Conservation (phyloP, 2,329 filamentous ascomycete species). For the Paraconiothyrium sp. region DNA sequence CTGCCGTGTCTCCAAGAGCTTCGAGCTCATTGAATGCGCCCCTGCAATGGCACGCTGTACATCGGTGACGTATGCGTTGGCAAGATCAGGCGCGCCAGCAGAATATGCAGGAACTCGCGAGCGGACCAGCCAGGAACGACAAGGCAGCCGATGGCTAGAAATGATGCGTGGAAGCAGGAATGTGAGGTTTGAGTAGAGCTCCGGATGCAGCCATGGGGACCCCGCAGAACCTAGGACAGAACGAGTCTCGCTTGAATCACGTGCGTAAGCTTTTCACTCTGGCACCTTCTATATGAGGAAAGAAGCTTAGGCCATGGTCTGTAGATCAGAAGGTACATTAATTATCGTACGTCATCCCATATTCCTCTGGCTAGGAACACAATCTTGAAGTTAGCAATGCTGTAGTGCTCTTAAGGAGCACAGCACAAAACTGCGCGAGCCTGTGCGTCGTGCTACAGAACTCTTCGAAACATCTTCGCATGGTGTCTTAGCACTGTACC, state of each 20-base stretch:
- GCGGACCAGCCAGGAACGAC: constrained; percentile 17
- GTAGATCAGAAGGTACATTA: constrained; percentile 7
- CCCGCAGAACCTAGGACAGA: not conserved
- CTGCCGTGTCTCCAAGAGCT: not conserved
- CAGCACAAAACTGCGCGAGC: not conserved
- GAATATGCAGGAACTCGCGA: constrained; percentile 14
- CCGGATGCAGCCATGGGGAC: not conserved
- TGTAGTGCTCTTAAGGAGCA: not conserved
- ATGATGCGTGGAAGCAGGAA: constrained; percentile 11
- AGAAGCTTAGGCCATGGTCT: constrained; percentile 21
- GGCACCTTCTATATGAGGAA: constrained; percentile 33
- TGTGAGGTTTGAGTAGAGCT: constrained; percentile 7
- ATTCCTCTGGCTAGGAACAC: not conserved
- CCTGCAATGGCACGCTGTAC: constrained; percentile 21
- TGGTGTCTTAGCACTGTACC: constrained; percentile 22
- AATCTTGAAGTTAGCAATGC: not conserved
- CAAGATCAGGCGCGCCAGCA: constrained; percentile 10
- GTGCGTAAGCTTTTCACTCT: constrained; percentile 7
- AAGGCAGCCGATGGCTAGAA: constrained; percentile 10
- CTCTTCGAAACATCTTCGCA: constrained; percentile 1
- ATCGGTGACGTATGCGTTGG: constrained; percentile 28
- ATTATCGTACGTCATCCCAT: constrained; percentile 14
- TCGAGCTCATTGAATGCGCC: constrained; percentile 17
- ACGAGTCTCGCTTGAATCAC: not conserved
- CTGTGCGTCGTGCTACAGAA: constrained; percentile 15